Percentiles rank a stretch among this genome's conserved stretches.
Conservation (phyloP, 2,329 filamentous ascomycete genomes). For the Colletotrichum echinochloae region DNA sequence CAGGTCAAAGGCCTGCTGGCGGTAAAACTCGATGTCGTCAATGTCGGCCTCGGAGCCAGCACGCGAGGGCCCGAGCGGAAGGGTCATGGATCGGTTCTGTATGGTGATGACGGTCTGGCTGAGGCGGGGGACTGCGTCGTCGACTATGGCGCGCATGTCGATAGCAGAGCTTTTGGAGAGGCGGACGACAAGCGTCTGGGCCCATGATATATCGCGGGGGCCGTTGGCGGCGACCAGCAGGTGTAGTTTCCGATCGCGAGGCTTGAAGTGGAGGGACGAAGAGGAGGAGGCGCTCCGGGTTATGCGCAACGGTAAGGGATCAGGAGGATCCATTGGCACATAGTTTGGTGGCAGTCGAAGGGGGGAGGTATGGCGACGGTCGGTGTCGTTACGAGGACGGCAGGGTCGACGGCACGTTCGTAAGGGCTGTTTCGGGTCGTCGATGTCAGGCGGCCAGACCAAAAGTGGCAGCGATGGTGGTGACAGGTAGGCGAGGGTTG, state of each 20-base stretch:
- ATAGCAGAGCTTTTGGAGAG: constrained; percentile 74
- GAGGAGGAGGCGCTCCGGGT: constrained; percentile 47
- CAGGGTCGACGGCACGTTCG: neutral
- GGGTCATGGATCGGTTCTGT: constrained; percentile 62
- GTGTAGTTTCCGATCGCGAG: constrained; percentile 61
- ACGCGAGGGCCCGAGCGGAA: constrained; percentile 46
- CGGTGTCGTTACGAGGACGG: constrained; percentile 15
- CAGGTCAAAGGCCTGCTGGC: constrained; percentile 71
- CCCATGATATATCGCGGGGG: constrained; percentile 72
- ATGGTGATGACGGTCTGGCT: constrained; percentile 72
- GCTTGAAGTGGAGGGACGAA: constrained; percentile 53
- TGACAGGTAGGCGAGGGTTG: neutral
- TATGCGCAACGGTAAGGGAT: constrained; percentile 37
- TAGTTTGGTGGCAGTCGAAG: constrained; percentile 8
- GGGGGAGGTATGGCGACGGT: neutral
- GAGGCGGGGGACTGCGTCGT: constrained; percentile 73
- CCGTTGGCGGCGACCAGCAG: constrained; percentile 76
- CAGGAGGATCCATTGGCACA: constrained; percentile 37
- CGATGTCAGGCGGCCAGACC: constrained; percentile 2
- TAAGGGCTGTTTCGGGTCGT: neutral
- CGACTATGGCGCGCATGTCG: constrained; percentile 71
- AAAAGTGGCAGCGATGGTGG: neutral
- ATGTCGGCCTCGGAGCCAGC: constrained; percentile 49
- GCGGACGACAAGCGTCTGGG: constrained; percentile 73
- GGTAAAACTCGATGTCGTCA: constrained; percentile 65